Percentiles rank a stretch among this genome's conserved stretches.
Conservation (phyloP, 2,329 filamentous ascomycete genomes). For the Trichothecium roseum region DNA sequence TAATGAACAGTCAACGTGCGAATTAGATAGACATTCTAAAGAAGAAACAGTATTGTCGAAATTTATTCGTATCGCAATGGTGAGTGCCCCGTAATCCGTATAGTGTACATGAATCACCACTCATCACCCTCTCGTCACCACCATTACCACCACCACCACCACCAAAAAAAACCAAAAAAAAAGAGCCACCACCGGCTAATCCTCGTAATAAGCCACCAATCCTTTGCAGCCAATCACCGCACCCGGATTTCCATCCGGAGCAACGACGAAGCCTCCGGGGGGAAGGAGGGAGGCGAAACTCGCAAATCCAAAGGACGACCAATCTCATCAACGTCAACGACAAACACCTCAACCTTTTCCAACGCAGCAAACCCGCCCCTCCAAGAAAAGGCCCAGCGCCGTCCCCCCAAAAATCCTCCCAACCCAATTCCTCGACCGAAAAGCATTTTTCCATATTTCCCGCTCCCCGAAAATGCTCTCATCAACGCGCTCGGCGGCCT, state of each 20-base stretch:
- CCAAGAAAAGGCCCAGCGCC: conserved; percentile 9
- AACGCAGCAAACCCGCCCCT: too few relatives aligned
- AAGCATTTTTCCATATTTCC: conserved; percentile 1
- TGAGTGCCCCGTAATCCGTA: too few relatives aligned
- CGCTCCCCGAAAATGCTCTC: conserved; percentile 34
- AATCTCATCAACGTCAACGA: conserved; percentile 14
- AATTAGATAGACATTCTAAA: too few relatives aligned
- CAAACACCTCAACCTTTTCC: conserved; percentile 6
- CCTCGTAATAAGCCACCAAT: conserved; percentile 10
- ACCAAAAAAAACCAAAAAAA: conserved; percentile 1
- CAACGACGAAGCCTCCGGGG: conserved; percentile 10
- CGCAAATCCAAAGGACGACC: conserved; percentile 1
- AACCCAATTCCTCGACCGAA: conserved; percentile 5
- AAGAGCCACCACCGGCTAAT: conserved; percentile 15
- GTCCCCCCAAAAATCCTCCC: conserved; percentile 6
- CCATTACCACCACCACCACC: too few relatives aligned
- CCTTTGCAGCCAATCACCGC: conserved; percentile 17
- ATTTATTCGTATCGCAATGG: too few relatives aligned
- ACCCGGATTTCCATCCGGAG: conserved; percentile 16
- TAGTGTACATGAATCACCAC: too few relatives aligned
- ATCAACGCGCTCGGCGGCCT: conserved; percentile 38
- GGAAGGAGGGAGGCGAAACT: conserved; percentile 22
- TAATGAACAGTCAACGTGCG: too few relatives aligned
- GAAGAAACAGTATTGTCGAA: too few relatives aligned
- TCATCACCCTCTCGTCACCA: not conserved